These are phyloP conservation scores for Kappamyces sp. DNA, from an alignment of 192 early-diverging fungal genomes.

Conservation along the genomic window DNA sequence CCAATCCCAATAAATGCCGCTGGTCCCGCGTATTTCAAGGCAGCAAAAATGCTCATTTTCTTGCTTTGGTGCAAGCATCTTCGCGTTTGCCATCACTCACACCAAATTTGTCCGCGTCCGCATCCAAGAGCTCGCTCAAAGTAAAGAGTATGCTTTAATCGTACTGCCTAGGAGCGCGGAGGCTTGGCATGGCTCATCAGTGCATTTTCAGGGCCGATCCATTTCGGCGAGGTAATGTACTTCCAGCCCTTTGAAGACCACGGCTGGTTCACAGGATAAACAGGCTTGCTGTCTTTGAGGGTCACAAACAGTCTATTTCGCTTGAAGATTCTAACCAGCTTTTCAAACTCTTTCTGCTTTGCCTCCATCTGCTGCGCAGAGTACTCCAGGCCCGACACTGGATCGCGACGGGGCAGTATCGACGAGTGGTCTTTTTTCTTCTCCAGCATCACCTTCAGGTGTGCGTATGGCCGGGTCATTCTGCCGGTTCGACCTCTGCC, in stretches of 20 bases:
- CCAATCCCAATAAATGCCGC: too few species aligned
- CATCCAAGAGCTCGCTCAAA: too few species aligned
- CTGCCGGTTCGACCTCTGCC: conserved; percentile 73
- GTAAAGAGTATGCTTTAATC: too few species aligned
- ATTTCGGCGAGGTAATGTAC: conserved; percentile 38
- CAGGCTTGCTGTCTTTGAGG: conserved; percentile 25
- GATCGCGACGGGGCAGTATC: background rate
- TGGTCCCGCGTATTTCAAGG: too few species aligned
- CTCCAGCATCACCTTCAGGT: conserved; percentile 74
- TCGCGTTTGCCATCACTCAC: too few species aligned
- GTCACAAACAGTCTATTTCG: conserved; percentile 29
- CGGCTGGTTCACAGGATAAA: conserved; percentile 23
- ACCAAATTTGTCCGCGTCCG: too few species aligned
- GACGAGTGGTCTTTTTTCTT: conserved; percentile 32
- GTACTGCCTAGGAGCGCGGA: too few species aligned
- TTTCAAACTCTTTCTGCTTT: conserved; percentile 25
- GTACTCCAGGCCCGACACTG: conserved; percentile 1
- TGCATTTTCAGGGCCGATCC: conserved; percentile 32
- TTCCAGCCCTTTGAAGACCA: conserved; percentile 43
- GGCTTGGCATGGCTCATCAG: conserved; percentile 3
- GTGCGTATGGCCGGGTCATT: conserved; percentile 68
- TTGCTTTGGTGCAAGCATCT: too few species aligned
- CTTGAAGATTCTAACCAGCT: conserved; percentile 30
- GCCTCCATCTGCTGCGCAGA: conserved; percentile 18
- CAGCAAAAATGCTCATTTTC: too few species aligned